Evolutionary conservation across 2,329 filamentous ascomycete species (phyloP), one percentile per base, ranked within the genome.

Genomic region (Cephalotrichum gorgonifer): DNA sequence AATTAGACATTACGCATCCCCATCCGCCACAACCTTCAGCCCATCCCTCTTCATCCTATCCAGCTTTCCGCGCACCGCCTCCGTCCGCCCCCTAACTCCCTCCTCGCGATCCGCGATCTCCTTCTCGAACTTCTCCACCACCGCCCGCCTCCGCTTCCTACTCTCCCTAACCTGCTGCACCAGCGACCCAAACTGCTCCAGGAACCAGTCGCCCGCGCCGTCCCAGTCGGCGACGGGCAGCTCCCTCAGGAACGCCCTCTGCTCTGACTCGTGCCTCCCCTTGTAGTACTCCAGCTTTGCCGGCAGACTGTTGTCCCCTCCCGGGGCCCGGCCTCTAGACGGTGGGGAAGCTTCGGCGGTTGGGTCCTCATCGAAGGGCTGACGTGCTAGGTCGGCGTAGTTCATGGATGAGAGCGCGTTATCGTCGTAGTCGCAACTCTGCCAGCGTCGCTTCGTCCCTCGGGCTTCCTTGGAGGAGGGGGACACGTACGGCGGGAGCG

Each of bases 221-320:
- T 81, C 77, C 78, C 78, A 81, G 48, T 81, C 78, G 15, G 69
- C 63, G 14, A 79, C 65, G 1, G 72, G 62, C 69, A 81, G 74
- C 47, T 68, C 67, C 3, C 66, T 68, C 56, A 81, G 79, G 48
- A 81, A 73, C 1, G 67, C 60, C 28, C 63, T 64, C 55, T 77
- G 74, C 44, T 75, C 71, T 28, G 60, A 57, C 44, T 71, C 69
- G 8, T 65, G 64, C 49, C 72, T 67, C 48, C 62, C 63, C 52
- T 71, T 71, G 57, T 70, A 76, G 54, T 78, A 71, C 39, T 68
- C 61, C 12, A 81, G 64, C 52, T 73, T 75, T 9, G 72, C 66
- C 7, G 69, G 62, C 5, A 79, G 59, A 26, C 69, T 68, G 31
- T 66, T 66, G 55, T 60, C 53, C 57, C 65, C 53, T 55, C 64